Evolutionary conservation across 306 rosid genomes (phyloP).

Genomic region (Malus sylvestris): DNA sequence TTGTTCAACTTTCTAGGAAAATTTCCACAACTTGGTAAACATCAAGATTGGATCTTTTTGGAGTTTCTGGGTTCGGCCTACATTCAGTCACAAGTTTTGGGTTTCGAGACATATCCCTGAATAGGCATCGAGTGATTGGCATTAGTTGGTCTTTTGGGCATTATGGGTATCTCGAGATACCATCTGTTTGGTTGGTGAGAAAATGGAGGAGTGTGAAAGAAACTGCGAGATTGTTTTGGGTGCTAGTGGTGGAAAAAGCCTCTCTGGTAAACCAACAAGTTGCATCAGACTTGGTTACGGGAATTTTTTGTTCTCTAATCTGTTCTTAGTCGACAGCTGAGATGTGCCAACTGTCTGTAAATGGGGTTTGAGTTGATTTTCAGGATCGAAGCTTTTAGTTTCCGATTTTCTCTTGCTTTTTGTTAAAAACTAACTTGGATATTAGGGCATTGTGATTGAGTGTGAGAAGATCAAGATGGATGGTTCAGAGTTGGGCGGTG

Average conservation of each 20-base stretch:
- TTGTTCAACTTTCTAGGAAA: neutral
- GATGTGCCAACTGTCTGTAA: neutral
- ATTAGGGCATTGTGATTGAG: slow-evolving; percentile 16
- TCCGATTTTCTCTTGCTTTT: slow-evolving; percentile 1
- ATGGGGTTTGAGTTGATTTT: neutral
- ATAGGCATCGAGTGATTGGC: neutral
- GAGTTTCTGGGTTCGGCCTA: slow-evolving; percentile 7
- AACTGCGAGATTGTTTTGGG: neutral
- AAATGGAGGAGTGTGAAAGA: slow-evolving; percentile 14
- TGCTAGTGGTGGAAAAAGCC: neutral
- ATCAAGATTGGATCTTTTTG: slow-evolving; percentile 6
- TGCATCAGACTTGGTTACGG: slow-evolving; percentile 7
- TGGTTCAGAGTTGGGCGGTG: slow-evolving; percentile 64
- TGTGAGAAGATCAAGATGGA: slow-evolving; percentile 37
- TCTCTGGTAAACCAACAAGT: neutral
- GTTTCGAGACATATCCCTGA: neutral
- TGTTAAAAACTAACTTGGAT: neutral
- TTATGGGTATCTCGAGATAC: neutral
- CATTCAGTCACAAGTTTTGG: neutral
- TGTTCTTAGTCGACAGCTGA: neutral
- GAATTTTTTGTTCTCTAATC: neutral
- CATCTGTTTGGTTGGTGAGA: slow-evolving; percentile 15
- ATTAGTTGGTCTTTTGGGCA: neutral
- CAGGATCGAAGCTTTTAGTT: slow-evolving; percentile 10
- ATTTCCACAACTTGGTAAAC: neutral